Conservation (phyloP, 1,284 basidiomycete species). For the Puccinia hordei region DNA sequence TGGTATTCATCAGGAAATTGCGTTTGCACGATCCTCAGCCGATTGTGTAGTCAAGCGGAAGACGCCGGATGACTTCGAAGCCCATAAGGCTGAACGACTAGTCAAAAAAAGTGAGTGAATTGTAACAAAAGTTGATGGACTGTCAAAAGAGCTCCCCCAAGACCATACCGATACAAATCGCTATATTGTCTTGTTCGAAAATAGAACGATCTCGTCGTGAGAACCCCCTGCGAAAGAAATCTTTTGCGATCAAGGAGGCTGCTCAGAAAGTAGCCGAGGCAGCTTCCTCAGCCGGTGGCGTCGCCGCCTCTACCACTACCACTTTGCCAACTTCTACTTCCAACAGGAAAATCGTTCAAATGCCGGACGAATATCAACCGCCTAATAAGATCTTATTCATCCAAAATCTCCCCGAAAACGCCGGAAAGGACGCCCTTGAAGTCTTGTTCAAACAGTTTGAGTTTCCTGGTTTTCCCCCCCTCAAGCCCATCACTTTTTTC, state of each 20-base stretch:
- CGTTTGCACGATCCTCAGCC: constrained; percentile 82
- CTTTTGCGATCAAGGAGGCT: constrained; percentile 61
- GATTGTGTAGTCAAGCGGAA: constrained; percentile 80
- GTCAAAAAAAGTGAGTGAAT: constrained; percentile 73
- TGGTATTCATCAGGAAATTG: constrained; percentile 72
- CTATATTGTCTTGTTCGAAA: constrained; percentile 57
- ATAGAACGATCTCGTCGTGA: constrained; percentile 67
- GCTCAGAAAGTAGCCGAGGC: constrained; percentile 72
- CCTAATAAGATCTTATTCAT: constrained; percentile 99
- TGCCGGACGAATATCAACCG: constrained; percentile 99
- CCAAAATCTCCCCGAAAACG: constrained; percentile 87
- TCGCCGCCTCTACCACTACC: constrained; percentile 4
- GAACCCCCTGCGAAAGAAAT: constrained; percentile 57
- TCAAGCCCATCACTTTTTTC: constrained; percentile 19
- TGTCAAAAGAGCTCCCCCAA: background rate
- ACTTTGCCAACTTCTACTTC: constrained; percentile 49
- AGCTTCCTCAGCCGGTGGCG: constrained; percentile 17
- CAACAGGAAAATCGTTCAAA: constrained; percentile 68
- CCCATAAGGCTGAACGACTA: constrained; percentile 72
- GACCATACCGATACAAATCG: background rate
- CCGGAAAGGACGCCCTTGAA: constrained; percentile 82
- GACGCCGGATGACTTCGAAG: constrained; percentile 67
- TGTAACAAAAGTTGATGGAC: background rate
- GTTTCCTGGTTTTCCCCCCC: background rate
- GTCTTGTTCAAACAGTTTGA: constrained; percentile 82